These are phyloP conservation scores for Pistacia vera DNA, from an alignment of 345 rosid species.

Conservation along the genomic window DNA sequence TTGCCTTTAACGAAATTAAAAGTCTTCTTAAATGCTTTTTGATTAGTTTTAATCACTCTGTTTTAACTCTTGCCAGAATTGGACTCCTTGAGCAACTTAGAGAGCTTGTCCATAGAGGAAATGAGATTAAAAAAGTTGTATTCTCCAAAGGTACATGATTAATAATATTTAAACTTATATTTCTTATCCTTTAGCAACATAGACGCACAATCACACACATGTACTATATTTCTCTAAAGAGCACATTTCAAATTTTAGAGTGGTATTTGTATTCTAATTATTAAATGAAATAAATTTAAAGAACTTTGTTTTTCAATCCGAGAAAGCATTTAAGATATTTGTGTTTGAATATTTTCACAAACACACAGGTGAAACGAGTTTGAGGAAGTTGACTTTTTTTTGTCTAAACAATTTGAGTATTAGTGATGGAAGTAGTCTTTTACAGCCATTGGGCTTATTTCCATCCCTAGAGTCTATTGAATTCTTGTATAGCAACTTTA, in stretches of 20 bases:
- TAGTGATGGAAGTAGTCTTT: neutral
- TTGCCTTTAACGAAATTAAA: too few relatives aligned
- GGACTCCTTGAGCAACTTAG: slow-evolving; percentile 1
- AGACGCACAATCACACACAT: neutral
- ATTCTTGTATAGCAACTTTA: neutral
- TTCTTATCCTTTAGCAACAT: too few relatives aligned
- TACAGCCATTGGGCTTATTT: neutral
- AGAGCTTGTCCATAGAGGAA: slow-evolving; percentile 9
- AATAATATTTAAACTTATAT: neutral
- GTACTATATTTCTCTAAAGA: too few relatives aligned
- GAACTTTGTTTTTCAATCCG: too few relatives aligned
- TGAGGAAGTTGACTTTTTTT: neutral
- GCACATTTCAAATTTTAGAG: too few relatives aligned
- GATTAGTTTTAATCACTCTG: neutral
- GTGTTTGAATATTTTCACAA: too few relatives aligned
- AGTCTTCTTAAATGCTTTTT: too few relatives aligned
- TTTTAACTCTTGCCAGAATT: neutral
- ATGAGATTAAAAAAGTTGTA: neutral
- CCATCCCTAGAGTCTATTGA: neutral
- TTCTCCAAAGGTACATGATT: slow-evolving; percentile 5
- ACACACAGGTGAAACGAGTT: neutral
- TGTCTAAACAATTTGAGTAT: neutral
- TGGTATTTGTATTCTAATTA: too few relatives aligned
- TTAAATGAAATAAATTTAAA: too few relatives aligned
- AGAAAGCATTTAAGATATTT: too few relatives aligned